Percentiles rank a stretch among this genome's conserved stretches.
Evolutionary conservation across 306 rosid species (phyloP).

Genomic region (Cicer chorassanicum): DNA sequence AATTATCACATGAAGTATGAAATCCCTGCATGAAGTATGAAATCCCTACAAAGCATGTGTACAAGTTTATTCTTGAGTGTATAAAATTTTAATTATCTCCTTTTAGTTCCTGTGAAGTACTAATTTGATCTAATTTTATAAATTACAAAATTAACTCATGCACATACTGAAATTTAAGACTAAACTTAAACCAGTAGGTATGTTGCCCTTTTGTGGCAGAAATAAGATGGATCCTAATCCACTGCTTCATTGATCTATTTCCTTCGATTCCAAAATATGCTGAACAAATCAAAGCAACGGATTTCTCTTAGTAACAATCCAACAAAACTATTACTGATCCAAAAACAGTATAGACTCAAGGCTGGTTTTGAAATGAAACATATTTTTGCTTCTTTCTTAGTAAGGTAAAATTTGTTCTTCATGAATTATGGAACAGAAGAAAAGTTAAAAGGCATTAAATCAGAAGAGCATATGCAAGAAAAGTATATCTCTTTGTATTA

Average conservation of each 20-base stretch:
- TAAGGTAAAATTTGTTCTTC: neutral
- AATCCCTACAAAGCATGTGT: neutral
- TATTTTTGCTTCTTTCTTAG: neutral
- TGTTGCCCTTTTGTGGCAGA: neutral
- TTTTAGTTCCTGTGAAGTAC: neutral
- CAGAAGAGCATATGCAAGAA: neutral
- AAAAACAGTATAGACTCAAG: neutral
- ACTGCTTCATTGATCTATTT: too few relatives aligned
- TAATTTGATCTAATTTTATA: neutral
- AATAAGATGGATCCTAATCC: neutral
- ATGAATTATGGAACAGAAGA: neutral
- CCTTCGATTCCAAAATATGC: neutral
- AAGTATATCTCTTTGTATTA: neutral
- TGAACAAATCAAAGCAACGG: too few relatives aligned
- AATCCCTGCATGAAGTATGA: neutral
- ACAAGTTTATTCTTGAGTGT: neutral
- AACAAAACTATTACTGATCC: neutral
- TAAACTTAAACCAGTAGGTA: neutral
- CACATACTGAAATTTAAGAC: neutral
- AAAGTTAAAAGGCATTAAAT: neutral
- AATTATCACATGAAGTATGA: neutral
- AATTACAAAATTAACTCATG: neutral
- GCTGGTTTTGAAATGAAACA: neutral
- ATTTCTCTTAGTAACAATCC: neutral
- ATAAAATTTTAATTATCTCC: too few relatives aligned